These are phyloP conservation scores for Moesziomyces sp. DNA, from an alignment of 1,284 basidiomycete species.

Conservation along the genomic window DNA sequence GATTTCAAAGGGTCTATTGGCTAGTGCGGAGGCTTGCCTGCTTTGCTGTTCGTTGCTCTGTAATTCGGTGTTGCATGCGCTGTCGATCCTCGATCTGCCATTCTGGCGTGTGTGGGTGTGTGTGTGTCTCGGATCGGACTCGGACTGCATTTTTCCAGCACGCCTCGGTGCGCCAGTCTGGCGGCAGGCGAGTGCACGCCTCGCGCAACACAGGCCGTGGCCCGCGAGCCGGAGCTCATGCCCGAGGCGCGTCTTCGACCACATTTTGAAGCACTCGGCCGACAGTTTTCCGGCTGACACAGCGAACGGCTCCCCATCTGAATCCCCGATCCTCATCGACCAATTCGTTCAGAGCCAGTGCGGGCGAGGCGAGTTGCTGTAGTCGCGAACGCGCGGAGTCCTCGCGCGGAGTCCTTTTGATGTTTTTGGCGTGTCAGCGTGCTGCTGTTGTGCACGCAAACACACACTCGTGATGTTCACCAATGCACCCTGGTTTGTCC, in stretches of 20 bases:
- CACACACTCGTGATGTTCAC: conserved; percentile 3
- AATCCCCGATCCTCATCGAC: conserved; percentile 15
- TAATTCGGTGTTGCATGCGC: conserved; percentile 7
- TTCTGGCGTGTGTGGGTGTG: not conserved
- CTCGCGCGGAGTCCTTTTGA: conserved; percentile 18
- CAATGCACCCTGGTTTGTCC: not conserved
- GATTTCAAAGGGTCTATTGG: too few relatives aligned
- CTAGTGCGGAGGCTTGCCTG: too few relatives aligned
- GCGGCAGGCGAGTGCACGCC: too few relatives aligned
- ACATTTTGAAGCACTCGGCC: conserved; percentile 10
- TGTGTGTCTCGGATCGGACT: conserved; percentile 17
- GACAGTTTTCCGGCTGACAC: not conserved
- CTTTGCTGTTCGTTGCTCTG: too few relatives aligned
- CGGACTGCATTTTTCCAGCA: too few relatives aligned
- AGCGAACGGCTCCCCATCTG: not conserved
- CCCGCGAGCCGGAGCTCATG: not conserved
- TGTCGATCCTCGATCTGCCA: conserved; percentile 42
- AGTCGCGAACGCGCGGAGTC: conserved; percentile 39
- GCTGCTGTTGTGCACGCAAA: conserved; percentile 12
- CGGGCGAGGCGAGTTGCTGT: not conserved
- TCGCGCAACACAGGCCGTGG: not conserved
- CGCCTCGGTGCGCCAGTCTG: too few relatives aligned
- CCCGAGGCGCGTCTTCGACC: not conserved
- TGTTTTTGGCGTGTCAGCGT: conserved; percentile 8
- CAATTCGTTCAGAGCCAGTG: not conserved